Conservation (phyloP, 257 asterid species). For the Handroanthus guayacan region DNA sequence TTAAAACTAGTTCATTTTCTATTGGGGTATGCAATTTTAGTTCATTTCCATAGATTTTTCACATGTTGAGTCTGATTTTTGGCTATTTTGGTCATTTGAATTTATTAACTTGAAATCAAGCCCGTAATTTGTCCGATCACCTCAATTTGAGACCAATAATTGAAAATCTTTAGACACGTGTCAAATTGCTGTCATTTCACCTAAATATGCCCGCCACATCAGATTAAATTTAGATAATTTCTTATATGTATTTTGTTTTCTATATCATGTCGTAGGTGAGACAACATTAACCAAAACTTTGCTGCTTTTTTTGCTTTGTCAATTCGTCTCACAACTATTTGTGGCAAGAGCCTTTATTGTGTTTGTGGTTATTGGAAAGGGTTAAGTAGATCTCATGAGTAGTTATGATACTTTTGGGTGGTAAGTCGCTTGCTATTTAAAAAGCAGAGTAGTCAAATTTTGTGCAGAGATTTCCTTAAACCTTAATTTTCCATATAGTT, state of each 20-base stretch:
- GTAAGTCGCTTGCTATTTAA: not conserved
- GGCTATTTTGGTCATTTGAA: too few relatives aligned
- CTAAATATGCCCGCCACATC: too few relatives aligned
- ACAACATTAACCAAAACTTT: slow-evolving; percentile 32
- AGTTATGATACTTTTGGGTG: not conserved
- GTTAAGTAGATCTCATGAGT: slow-evolving; percentile 30
- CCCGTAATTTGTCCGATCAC: too few relatives aligned
- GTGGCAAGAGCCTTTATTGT: slow-evolving; percentile 38
- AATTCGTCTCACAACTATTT: slow-evolving; percentile 40
- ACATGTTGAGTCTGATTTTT: too few relatives aligned
- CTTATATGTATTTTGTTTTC: not conserved
- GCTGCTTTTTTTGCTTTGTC: slow-evolving; percentile 49
- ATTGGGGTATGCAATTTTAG: too few relatives aligned
- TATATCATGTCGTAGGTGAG: slow-evolving; percentile 31
- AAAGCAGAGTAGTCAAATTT: not conserved
- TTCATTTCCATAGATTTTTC: too few relatives aligned
- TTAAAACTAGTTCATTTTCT: too few relatives aligned
- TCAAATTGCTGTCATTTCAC: too few relatives aligned
- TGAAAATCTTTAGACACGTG: too few relatives aligned
- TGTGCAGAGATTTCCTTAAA: not conserved
- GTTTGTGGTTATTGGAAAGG: slow-evolving; percentile 35
- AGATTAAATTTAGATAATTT: not conserved
- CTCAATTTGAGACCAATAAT: too few relatives aligned
- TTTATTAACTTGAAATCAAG: too few relatives aligned
- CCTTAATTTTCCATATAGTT: not conserved